These are phyloP conservation scores for Torulaspora microellipsoides DNA, from an alignment of 805 yeast species.

Conservation along the genomic window DNA sequence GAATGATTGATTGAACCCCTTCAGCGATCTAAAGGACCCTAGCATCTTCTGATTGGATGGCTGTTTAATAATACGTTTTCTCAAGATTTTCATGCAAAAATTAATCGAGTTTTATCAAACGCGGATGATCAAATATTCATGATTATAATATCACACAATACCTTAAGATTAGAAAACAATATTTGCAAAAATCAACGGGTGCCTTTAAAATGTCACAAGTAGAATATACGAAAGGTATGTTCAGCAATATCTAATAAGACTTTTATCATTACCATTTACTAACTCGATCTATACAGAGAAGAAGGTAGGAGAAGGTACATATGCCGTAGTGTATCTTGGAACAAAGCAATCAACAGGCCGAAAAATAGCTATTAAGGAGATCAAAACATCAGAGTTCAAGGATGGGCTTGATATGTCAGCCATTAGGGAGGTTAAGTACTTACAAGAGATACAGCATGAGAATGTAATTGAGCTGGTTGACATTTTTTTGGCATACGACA, in stretches of 20 bases:
- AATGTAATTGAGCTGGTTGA: constrained; percentile 87
- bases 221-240: constrained; percentile 25
- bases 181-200: no score
- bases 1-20: no score
- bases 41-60: no score
- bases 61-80: no score
- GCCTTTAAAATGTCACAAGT: constrained; percentile 5
- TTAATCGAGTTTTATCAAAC: no score
- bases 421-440: constrained; percentile 82
- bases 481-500: constrained; percentile 64
- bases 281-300: constrained; percentile 41
- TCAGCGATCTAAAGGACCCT: no score
- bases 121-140: no score
- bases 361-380: constrained; percentile 87
- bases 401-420: constrained; percentile 99
- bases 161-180: no score
- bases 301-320: constrained; percentile 98
- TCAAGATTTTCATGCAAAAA: no score
- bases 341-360: constrained; percentile 44
- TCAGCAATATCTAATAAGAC: not conserved
- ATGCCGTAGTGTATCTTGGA: constrained; percentile 93
- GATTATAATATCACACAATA: no score
- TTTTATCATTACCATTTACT: constrained; percentile 2
- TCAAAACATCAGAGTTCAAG: constrained; percentile 88
- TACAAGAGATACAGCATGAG: constrained; percentile 72